Evolutionary conservation across 257 asterid species (phyloP).

Genomic region (Plectranthus barbatus): DNA sequence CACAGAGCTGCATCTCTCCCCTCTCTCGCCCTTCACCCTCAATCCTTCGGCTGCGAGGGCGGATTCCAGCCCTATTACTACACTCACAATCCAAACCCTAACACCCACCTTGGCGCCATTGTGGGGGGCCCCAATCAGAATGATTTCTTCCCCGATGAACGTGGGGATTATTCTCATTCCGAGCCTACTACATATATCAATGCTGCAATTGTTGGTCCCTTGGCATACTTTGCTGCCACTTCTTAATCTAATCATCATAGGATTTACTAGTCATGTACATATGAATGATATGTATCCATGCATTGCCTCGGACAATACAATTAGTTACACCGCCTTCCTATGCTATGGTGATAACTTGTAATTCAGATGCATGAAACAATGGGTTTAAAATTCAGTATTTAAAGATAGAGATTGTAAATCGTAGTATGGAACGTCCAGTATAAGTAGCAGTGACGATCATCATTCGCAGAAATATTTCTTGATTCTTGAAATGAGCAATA

Average conservation of each 20-base stretch:
- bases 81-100: constrained; percentile 54
- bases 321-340: no score
- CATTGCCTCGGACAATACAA: no score
- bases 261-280: no score
- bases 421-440: no score
- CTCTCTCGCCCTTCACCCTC: constrained; percentile 35
- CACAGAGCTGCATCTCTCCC: constrained; percentile 86
- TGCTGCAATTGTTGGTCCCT: constrained; percentile 81
- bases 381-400: no score
- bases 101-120: constrained; percentile 49
- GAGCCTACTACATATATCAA: constrained; percentile 86
- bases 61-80: constrained; percentile 59
- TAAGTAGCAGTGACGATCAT: no score
- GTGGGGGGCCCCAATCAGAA: constrained; percentile 87
- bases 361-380: no score
- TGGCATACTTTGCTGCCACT: constrained; percentile 56
- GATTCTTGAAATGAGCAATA: no score
- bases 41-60: constrained; percentile 49
- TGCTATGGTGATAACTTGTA: no score
- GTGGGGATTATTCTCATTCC: constrained; percentile 59
- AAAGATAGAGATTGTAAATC: no score
- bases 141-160: constrained; percentile 63
- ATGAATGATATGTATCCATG: no score
- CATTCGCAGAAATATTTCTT: no score
- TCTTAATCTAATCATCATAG: not conserved